Evolutionary conservation across 257 asterid species (phyloP).

Genomic region (Solanum habrochaites): DNA sequence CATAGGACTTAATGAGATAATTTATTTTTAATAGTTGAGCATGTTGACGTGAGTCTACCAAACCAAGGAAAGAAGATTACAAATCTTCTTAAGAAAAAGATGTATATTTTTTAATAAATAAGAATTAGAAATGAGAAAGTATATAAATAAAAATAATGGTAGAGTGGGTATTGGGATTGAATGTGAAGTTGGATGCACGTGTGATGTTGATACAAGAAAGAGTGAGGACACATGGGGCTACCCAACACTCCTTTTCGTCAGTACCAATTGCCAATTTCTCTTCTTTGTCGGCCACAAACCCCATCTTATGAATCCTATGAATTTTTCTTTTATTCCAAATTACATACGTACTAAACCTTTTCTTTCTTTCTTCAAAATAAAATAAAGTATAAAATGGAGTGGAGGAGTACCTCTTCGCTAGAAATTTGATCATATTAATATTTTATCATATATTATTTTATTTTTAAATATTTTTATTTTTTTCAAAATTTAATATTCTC

Average conservation of each 20-base stretch:
- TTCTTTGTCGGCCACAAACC: background rate
- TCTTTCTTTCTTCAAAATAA: no score
- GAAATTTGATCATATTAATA: no score
- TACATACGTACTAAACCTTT: background rate
- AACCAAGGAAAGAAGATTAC: background rate
- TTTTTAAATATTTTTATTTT: no score
- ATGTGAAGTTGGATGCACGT: slow-evolving; percentile 12
- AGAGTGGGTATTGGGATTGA: background rate
- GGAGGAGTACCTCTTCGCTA: no score
- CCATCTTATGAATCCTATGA: background rate
- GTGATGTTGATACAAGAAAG: slow-evolving; percentile 19
- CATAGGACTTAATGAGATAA: background rate
- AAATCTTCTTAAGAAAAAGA: background rate
- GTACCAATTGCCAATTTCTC: slow-evolving; percentile 5
- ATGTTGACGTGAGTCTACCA: background rate
- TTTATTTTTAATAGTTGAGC: background rate
- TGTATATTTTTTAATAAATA: no score
- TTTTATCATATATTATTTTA: no score
- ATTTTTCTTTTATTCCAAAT: background rate
- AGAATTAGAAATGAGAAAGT: no score
- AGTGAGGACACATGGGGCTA: slow-evolving; percentile 5
- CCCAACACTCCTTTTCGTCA: slow-evolving; percentile 19
- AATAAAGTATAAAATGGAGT: no score
- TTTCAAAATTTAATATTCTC: no score
- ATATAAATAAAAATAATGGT: background rate